These are phyloP conservation scores for Triticum aestivum DNA, from an alignment of 176 grass and related monocot species.

Conservation along the genomic window DNA sequence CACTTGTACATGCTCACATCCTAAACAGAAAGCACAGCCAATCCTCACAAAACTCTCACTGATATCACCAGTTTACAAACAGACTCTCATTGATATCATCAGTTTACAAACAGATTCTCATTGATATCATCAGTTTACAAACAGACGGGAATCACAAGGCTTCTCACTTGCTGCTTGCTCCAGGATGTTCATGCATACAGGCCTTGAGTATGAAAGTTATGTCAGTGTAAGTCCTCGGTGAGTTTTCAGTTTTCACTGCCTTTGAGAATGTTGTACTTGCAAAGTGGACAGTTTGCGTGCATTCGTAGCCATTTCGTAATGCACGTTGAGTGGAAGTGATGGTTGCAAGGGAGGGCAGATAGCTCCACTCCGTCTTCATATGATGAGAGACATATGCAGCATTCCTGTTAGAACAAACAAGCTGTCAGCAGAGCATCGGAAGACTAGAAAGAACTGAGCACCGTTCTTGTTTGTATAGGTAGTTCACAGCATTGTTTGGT, in stretches of 20 bases:
- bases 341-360: constrained; percentile 86
- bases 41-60: constrained; percentile 18
- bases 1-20: constrained; percentile 22
- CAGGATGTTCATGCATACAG: background rate
- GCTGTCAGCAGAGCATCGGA: background rate
- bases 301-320: constrained; percentile 84
- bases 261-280: constrained; percentile 98
- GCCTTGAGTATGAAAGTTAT: constrained; percentile 9
- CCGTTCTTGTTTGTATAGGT: background rate
- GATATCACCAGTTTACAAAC: background rate
- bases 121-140: constrained; percentile 23
- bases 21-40: constrained; percentile 9
- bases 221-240: constrained; percentile 32
- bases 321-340: constrained; percentile 84
- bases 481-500: background rate
- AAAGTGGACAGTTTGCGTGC: constrained; percentile 84
- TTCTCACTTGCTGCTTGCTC: constrained; percentile 16
- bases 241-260: constrained; percentile 45
- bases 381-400: constrained; percentile 75
- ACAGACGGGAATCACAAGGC: background rate
- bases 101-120: constrained; percentile 22
- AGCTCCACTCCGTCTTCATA: constrained; percentile 75
- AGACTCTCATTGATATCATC: background rate
- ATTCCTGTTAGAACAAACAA: constrained; percentile 53
- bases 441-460: background rate